Conservation (phyloP, 495 filamentous ascomycete genomes). For the Cryomyces minteri region DNA sequence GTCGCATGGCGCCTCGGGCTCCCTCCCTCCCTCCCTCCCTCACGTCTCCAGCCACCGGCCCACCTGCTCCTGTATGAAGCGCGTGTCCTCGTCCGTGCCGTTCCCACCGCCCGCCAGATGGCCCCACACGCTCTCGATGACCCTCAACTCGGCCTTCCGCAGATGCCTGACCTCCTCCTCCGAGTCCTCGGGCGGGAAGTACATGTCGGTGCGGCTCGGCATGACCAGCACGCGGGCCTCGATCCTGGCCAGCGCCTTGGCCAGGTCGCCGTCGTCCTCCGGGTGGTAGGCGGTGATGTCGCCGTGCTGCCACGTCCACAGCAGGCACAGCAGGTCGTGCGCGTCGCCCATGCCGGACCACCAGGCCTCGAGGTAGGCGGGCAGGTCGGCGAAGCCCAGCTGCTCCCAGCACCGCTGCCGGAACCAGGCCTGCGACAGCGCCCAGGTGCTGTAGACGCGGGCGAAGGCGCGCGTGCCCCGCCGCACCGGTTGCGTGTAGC, state of each 20-base stretch:
- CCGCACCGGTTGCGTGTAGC: slow-evolving; percentile 14
- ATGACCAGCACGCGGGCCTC: slow-evolving; percentile 25
- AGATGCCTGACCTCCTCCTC: slow-evolving; percentile 24
- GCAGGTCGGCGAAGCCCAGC: slow-evolving; percentile 18
- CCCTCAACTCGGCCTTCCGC: slow-evolving; percentile 17
- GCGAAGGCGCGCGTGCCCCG: slow-evolving; percentile 24
- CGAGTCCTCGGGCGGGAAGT: slow-evolving; percentile 26
- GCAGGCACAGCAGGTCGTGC: slow-evolving; percentile 23
- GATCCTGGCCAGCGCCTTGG: slow-evolving; percentile 21
- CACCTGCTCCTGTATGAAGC: slow-evolving; percentile 15
- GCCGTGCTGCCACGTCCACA: slow-evolving; percentile 28
- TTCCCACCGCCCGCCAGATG: slow-evolving; percentile 27
- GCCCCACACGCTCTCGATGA: slow-evolving; percentile 28
- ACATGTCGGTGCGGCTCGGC: slow-evolving; percentile 27
- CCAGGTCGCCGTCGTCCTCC: slow-evolving; percentile 18
- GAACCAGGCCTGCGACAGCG: slow-evolving; percentile 25
- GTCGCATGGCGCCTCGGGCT: too few relatives aligned
- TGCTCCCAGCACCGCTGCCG: slow-evolving; percentile 19
- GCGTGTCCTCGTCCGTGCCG: slow-evolving; percentile 20
- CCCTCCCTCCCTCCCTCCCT: too few relatives aligned
- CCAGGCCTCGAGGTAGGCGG: slow-evolving; percentile 19
- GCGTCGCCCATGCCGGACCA: slow-evolving; percentile 21
- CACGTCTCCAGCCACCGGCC: slow-evolving; percentile 3
- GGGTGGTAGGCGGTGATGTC: slow-evolving; percentile 19
- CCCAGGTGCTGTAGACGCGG: slow-evolving; percentile 26